Evolutionary conservation across 2,329 filamentous ascomycete species (phyloP), one percentile per base, ranked within the genome.

Genomic region (Xylariaceae sp.): DNA sequence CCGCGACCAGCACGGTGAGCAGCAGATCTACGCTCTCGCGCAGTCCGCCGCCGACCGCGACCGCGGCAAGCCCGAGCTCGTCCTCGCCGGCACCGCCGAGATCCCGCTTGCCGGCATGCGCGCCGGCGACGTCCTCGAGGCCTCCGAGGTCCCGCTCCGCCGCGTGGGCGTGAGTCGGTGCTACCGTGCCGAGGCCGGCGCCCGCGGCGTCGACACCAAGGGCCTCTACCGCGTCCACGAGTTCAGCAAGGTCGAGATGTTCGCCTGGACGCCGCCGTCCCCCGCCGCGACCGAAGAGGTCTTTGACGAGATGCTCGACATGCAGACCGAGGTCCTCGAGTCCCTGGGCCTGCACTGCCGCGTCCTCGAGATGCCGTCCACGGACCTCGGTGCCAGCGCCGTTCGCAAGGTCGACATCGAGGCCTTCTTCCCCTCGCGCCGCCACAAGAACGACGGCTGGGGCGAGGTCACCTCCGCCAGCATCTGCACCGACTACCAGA

Each of bases 171-270:
- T 87, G 1, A 95, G 88, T 42, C 78, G 93, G n/a, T 95, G 90
- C 71, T 98, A 94, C 66, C 85, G 93, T 39, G 93, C 93, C 34
- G 93, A 98, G 68, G 93, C 93, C 0, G 93, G 93, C 24, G 87
- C 89, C 1, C 77, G 91, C 30, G 93, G 93, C 22, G 83, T 85
- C 18, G 88, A 93, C 54, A 95, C 90, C 2, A 96, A 95, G 67
- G 93, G 93, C 4, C 71, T 98, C 2, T 98, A 97, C 67, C 85
- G 93, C 19, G 93, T 98, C 3, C 93, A 98, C 66, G 93, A 98
- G 66, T 98, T 98, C 66, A 95, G 89, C 19, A 98, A 98, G 64
- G 91, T 98, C 0, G 93, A 98, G 65, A 83, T 98, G 73, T 97
- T 98, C 61, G 89, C 86, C 0, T 98, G 93, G 93, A 85, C 88